phyloP scores from a whole-genome alignment of 306 rosid genomes.

The Castanospermum australe region DNA sequence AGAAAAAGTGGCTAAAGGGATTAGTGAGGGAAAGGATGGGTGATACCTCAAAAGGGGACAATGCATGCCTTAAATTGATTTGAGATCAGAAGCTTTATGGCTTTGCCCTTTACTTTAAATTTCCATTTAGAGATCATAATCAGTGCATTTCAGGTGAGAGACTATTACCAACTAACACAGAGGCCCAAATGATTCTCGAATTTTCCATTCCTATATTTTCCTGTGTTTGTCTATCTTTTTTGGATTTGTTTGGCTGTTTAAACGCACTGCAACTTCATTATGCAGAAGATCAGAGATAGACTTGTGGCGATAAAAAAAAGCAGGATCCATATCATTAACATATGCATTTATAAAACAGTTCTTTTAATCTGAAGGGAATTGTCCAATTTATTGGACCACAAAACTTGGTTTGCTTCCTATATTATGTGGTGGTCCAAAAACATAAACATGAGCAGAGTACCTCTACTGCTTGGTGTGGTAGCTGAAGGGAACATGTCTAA shows the following conservation, averaged over 20 bases:
- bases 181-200: conserved; percentile 4
- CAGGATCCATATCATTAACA: not conserved
- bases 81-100: conserved; percentile 24
- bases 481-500: conserved; percentile 17
- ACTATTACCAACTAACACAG: conserved; percentile 19
- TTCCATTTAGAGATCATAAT: conserved; percentile 37
- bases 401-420: conserved; percentile 14
- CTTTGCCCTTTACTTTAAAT: conserved; percentile 29
- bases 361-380: not conserved
- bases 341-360: not conserved
- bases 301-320: not conserved
- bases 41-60: conserved; percentile 58
- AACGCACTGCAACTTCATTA: not conserved
- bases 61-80: conserved; percentile 42
- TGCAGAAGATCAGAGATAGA: not conserved
- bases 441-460: conserved; percentile 20
- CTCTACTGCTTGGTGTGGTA: conserved; percentile 1
- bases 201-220: not conserved
- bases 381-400: conserved; percentile 17
- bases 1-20: conserved; percentile 31
- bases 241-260: not conserved
- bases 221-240: not conserved
- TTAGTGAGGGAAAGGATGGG: conserved; percentile 42
- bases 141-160: conserved; percentile 25
- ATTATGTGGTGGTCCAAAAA: conserved; percentile 20